phyloP scores from a whole-genome alignment of 805 yeast genomes.

The Saccharomycopsis sp. region DNA sequence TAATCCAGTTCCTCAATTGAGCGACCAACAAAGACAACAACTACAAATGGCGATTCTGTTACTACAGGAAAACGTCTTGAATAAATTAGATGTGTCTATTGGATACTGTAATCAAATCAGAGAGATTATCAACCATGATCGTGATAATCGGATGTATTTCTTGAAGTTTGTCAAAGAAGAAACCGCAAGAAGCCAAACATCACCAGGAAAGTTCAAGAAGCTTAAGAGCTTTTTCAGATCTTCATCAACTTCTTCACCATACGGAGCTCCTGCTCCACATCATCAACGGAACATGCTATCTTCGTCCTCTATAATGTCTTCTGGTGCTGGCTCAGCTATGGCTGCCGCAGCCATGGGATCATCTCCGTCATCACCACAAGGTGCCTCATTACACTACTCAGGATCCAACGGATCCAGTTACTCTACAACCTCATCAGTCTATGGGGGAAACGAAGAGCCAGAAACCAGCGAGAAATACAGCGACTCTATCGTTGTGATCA shows the following conservation, averaged over 20 bases:
- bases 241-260: not conserved
- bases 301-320: not conserved
- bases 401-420: not conserved
- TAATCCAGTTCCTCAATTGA: not conserved
- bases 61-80: conserved; percentile 7
- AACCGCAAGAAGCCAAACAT: not conserved
- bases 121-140: conserved; percentile 12
- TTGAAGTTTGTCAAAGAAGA: conserved; percentile 1
- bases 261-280: not conserved
- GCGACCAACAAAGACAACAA: conserved; percentile 2
- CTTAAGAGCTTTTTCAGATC: not conserved
- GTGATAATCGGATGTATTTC: conserved; percentile 12
- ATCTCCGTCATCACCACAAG: not conserved
- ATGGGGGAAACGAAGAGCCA: not conserved
- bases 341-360: not conserved
- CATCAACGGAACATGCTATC: not conserved
- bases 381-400: not conserved
- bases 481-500: not conserved
- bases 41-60: not conserved
- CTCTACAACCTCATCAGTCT: not conserved
- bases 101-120: conserved; percentile 10
- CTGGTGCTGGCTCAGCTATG: not conserved
- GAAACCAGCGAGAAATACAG: not conserved
- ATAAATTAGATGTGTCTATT: conserved; percentile 4
- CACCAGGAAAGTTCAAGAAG: not conserved